Evolutionary conservation across 2,329 filamentous ascomycete genomes (phyloP).

Genomic region (Fonsecaea erecta): DNA sequence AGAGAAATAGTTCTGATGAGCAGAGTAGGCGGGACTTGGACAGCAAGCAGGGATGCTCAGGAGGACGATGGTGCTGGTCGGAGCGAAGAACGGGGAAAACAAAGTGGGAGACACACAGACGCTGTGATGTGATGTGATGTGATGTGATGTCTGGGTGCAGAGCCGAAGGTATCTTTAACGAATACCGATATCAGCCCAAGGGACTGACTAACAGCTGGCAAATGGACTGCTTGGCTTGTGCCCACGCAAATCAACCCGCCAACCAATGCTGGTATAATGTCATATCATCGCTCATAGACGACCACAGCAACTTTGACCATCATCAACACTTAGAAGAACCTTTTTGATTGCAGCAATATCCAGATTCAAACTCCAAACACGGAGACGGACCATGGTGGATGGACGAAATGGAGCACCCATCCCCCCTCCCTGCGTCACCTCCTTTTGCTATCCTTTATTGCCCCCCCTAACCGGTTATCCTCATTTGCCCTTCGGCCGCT

Average conservation of each 20-base stretch:
- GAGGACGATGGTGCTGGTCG: too few relatives aligned
- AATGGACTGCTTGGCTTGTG: not conserved
- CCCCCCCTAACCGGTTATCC: too few relatives aligned
- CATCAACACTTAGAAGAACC: not conserved
- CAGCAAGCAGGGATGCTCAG: not conserved
- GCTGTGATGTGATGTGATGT: too few relatives aligned
- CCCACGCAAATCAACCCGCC: not conserved
- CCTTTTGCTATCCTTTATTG: too few relatives aligned
- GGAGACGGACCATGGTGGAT: too few relatives aligned
- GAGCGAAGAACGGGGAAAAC: too few relatives aligned
- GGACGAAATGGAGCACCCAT: too few relatives aligned
- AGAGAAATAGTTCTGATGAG: not conserved
- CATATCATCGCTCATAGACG: not conserved
- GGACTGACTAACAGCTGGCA: not conserved
- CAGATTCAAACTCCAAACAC: too few relatives aligned
- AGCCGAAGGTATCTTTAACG: not conserved
- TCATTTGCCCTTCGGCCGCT: slow-evolving; percentile 21
- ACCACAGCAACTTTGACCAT: not conserved
- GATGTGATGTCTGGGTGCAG: not conserved
- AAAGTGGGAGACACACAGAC: too few relatives aligned
- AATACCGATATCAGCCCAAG: not conserved
- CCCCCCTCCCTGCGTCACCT: too few relatives aligned
- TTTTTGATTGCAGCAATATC: too few relatives aligned
- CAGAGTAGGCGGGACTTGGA: not conserved
- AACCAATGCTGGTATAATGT: not conserved